Conservation (phyloP, 2,329 filamentous ascomycete genomes). For the Beauveria sp. region DNA sequence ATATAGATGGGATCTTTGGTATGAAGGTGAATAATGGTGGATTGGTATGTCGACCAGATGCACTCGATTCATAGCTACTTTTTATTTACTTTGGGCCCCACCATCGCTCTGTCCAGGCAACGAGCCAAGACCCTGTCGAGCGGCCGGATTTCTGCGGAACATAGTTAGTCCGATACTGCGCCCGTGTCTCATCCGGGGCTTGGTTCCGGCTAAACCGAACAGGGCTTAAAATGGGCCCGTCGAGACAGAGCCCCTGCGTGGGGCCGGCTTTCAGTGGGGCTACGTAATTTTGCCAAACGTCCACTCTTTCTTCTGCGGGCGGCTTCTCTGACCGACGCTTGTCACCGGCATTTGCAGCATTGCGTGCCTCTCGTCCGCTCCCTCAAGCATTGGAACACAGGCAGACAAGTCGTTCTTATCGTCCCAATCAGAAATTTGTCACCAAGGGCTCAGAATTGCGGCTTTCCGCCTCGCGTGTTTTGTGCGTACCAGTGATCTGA, state of each 20-base stretch:
- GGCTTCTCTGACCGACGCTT: not conserved
- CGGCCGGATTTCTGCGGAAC: slow-evolving; percentile 15
- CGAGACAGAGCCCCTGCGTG: not conserved
- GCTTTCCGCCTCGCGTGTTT: not conserved
- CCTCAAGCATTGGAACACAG: not conserved
- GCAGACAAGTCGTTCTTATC: not conserved
- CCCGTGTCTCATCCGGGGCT: not conserved
- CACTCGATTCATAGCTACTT: slow-evolving; percentile 21
- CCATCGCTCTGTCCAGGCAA: slow-evolving; percentile 29
- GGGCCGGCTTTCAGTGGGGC: not conserved
- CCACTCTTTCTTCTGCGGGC: not conserved
- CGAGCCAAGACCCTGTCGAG: slow-evolving; percentile 13
- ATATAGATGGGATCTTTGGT: slow-evolving; percentile 13
- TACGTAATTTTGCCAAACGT: slow-evolving; percentile 6
- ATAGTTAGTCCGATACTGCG: not conserved
- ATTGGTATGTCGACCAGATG: slow-evolving; percentile 17
- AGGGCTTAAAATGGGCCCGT: not conserved
- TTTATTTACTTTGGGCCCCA: slow-evolving; percentile 41
- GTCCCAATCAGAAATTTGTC: not conserved
- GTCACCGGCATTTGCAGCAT: slow-evolving; percentile 6
- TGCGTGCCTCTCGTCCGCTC: not conserved
- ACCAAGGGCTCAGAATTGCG: not conserved
- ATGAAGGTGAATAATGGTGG: slow-evolving; percentile 18
- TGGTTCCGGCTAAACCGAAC: not conserved
- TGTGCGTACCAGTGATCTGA: not conserved